These are phyloP conservation scores for Phytophthora podocarpi DNA, from an alignment of 352 stramenopile species.

Conservation along the genomic window DNA sequence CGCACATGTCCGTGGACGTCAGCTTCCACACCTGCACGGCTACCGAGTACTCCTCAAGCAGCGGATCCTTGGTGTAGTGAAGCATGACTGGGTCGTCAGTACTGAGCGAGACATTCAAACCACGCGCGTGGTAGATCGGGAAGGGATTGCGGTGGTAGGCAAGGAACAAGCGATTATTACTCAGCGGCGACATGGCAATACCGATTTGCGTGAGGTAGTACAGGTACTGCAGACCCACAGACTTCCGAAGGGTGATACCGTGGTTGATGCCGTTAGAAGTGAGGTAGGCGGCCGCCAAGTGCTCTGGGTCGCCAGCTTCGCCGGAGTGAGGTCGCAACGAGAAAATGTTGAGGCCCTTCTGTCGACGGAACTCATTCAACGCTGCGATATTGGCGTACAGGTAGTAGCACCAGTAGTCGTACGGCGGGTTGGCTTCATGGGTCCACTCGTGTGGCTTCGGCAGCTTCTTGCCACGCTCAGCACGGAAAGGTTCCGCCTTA, in stretches of 20 bases:
- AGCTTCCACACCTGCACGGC: conserved; percentile 95
- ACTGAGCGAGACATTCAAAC: conserved; percentile 98
- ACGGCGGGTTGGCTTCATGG: conserved; percentile 91
- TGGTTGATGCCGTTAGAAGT: conserved; percentile 97
- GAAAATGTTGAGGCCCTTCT: conserved; percentile 92
- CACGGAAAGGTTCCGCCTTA: conserved; percentile 89
- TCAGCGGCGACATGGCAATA: conserved; percentile 93
- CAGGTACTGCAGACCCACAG: conserved; percentile 97
- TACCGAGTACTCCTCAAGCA: conserved; percentile 96
- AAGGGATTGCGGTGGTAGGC: conserved; percentile 96
- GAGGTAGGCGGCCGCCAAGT: conserved; percentile 93
- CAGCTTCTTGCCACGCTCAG: conserved; percentile 77
- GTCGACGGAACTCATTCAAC: conserved; percentile 94
- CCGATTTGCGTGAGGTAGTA: conserved; percentile 99
- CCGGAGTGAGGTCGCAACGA: conserved; percentile 98
- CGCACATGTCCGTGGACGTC: conserved; percentile 97
- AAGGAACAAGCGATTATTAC: conserved; percentile 96
- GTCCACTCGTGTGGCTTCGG: conserved; percentile 89
- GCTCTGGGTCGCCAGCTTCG: conserved; percentile 97
- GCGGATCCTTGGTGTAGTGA: conserved; percentile 98
- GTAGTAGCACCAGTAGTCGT: conserved; percentile 97
- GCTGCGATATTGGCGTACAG: conserved; percentile 97
- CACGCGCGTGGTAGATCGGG: conserved; percentile 94
- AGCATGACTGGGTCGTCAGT: conserved; percentile 99
- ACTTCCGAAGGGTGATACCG: conserved; percentile 97